phyloP scores from a whole-genome alignment of 1,284 basidiomycete species.

The Golubevia sp. region DNA sequence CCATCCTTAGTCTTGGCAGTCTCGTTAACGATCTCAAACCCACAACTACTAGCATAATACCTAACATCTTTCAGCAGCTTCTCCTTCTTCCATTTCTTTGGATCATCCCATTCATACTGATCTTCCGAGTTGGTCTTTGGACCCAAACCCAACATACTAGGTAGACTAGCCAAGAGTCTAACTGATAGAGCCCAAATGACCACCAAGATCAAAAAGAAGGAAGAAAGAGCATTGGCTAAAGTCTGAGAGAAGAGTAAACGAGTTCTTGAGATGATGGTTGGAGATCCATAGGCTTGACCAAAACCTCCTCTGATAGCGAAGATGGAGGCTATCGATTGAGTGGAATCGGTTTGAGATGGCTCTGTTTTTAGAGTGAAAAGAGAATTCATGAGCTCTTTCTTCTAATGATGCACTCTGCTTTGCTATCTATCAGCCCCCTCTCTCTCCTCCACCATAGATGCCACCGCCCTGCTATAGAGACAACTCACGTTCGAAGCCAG shows the following conservation, averaged over 20 bases:
- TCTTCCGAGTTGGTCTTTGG: constrained; percentile 21
- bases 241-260: constrained; percentile 64
- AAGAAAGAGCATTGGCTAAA: constrained; percentile 65
- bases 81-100: constrained; percentile 64
- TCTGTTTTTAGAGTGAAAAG: too few relatives aligned
- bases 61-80: constrained; percentile 67
- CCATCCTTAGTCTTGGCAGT: constrained; percentile 69
- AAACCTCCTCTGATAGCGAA: constrained; percentile 40
- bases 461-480: too few relatives aligned
- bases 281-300: constrained; percentile 32
- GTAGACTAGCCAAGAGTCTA: constrained; percentile 27
- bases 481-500: constrained; percentile 28
- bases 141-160: constrained; percentile 12
- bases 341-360: background rate
- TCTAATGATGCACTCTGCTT: too few relatives aligned
- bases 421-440: too few relatives aligned
- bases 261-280: constrained; percentile 31
- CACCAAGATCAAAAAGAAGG: constrained; percentile 65
- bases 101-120: constrained; percentile 67
- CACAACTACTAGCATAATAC: constrained; percentile 68
- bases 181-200: constrained; percentile 62
- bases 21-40: constrained; percentile 69
- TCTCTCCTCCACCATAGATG: too few relatives aligned
- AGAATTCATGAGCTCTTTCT: too few relatives aligned
- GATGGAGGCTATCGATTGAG: background rate